A percentile compares a stretch with the other conserved stretches of the same genome.
phyloP scores from a whole-genome alignment of 2,329 filamentous ascomycete species.

The Geosmithia putterillii region DNA sequence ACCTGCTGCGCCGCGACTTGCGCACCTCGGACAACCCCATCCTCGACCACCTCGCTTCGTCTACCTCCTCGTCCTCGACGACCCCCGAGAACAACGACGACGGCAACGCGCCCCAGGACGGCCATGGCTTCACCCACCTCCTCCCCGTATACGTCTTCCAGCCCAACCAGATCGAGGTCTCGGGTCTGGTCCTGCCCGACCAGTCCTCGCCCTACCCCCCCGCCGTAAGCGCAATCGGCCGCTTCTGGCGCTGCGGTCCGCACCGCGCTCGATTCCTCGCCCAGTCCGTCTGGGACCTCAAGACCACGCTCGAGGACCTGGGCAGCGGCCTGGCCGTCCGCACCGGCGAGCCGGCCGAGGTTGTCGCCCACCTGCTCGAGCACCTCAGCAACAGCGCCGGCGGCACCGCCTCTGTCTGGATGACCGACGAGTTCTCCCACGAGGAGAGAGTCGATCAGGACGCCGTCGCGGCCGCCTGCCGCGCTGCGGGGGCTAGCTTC shows the following conservation, averaged over 20 bases:
- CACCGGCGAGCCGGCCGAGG: constrained; percentile 47
- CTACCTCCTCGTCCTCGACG: constrained; percentile 54
- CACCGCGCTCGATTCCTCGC: constrained; percentile 61
- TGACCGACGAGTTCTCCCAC: constrained; percentile 55
- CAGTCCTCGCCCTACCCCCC: constrained; percentile 53
- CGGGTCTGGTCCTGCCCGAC: constrained; percentile 52
- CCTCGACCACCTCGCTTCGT: constrained; percentile 40
- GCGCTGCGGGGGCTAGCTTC: constrained; percentile 42
- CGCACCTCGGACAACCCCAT: constrained; percentile 65
- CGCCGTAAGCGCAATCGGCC: constrained; percentile 50
- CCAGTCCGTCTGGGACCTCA: constrained; percentile 63
- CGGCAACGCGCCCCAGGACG: neutral
- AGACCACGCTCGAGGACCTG: constrained; percentile 43
- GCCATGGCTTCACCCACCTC: constrained; percentile 52
- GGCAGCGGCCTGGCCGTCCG: constrained; percentile 52
- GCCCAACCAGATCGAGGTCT: constrained; percentile 60
- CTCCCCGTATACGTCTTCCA: constrained; percentile 60
- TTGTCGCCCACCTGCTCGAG: constrained; percentile 39
- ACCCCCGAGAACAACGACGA: constrained; percentile 22
- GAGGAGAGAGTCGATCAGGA: constrained; percentile 59
- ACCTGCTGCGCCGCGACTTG: constrained; percentile 60
- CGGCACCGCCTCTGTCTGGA: constrained; percentile 54
- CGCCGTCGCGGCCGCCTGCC: constrained; percentile 38
- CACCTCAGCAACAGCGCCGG: constrained; percentile 28
- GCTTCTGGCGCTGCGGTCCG: constrained; percentile 63